Percentiles rank a stretch among this genome's conserved stretches.
Conservation (phyloP, 768 basidiomycete species). For the Rhodotorula diobovata region DNA sequence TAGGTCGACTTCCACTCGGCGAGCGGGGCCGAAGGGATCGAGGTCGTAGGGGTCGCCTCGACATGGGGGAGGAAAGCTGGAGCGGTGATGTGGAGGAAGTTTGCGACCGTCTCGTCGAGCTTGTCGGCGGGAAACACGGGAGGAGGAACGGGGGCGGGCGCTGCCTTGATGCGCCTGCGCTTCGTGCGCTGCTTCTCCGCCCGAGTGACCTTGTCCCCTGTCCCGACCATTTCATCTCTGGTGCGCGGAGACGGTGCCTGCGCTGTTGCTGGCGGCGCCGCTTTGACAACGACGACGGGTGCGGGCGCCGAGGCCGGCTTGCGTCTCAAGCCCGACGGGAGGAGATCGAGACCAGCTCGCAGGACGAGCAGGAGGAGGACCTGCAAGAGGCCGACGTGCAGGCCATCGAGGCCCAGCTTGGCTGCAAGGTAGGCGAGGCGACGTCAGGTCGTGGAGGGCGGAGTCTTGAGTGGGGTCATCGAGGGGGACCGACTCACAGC, state of each 20-base stretch:
- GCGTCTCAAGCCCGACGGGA: not conserved
- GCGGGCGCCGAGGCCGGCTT: not conserved
- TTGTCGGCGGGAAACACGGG: conserved; percentile 21
- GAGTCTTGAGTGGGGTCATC: too few species aligned
- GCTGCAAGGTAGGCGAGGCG: conserved; percentile 4
- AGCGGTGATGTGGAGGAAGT: conserved; percentile 35
- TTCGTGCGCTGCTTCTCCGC: not conserved
- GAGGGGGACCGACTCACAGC: not conserved
- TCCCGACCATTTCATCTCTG: not conserved
- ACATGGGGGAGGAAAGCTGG: conserved; percentile 27
- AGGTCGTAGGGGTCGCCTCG: not conserved
- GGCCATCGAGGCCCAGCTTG: conserved; percentile 25
- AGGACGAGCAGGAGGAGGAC: conserved; percentile 33
- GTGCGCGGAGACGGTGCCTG: not conserved
- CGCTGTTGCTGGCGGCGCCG: too few species aligned
- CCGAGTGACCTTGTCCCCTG: not conserved
- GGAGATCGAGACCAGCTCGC: conserved; percentile 1
- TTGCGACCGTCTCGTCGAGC: conserved; percentile 36
- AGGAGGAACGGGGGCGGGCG: not conserved
- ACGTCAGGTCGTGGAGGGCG: not conserved
- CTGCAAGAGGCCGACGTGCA: conserved; percentile 38
- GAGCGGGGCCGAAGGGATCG: conserved; percentile 24
- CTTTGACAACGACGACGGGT: not conserved
- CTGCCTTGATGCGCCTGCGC: not conserved
- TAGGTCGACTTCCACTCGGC: conserved; percentile 29